These are phyloP conservation scores for Aspergillus nomiae DNA, from an alignment of 2,329 filamentous ascomycete species.

Conservation along the genomic window DNA sequence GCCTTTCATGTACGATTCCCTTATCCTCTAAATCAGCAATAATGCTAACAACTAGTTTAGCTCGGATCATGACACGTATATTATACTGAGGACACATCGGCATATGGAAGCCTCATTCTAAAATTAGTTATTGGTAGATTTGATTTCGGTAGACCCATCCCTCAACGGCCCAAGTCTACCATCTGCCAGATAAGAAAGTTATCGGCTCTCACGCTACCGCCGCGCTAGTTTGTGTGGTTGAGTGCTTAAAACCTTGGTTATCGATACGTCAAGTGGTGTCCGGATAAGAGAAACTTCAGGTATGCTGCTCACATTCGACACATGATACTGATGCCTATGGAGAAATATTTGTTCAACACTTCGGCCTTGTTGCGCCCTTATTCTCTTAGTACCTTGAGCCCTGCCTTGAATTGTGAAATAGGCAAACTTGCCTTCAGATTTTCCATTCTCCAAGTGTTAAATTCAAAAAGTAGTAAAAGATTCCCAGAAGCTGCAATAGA, in stretches of 20 bases:
- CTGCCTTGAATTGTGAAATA: not conserved
- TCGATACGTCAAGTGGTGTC: not conserved
- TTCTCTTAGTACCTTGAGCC: not conserved
- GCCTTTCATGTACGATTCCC: conserved; percentile 69
- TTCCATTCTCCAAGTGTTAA: not conserved
- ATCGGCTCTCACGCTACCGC: not conserved
- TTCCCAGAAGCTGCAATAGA: not conserved
- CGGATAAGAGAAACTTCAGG: not conserved
- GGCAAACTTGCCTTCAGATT: not conserved
- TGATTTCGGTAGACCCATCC: conserved; percentile 8
- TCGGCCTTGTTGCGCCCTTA: not conserved
- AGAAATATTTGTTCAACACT: conserved; percentile 6
- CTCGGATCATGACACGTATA: conserved; percentile 50
- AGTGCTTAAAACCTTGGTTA: not conserved
- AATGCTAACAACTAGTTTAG: conserved; percentile 23
- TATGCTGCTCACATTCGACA: not conserved
- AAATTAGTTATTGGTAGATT: not conserved
- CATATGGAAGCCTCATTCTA: not conserved
- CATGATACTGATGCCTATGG: not conserved
- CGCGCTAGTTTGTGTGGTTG: not conserved
- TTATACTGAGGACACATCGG: conserved; percentile 37
- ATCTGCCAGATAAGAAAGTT: not conserved
- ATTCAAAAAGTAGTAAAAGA: not conserved
- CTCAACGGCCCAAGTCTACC: conserved; percentile 21
- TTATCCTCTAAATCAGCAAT: not conserved